Conservation (phyloP, 2,329 filamentous ascomycete genomes). For the Xenosphaeropsis pyriputrescens region DNA sequence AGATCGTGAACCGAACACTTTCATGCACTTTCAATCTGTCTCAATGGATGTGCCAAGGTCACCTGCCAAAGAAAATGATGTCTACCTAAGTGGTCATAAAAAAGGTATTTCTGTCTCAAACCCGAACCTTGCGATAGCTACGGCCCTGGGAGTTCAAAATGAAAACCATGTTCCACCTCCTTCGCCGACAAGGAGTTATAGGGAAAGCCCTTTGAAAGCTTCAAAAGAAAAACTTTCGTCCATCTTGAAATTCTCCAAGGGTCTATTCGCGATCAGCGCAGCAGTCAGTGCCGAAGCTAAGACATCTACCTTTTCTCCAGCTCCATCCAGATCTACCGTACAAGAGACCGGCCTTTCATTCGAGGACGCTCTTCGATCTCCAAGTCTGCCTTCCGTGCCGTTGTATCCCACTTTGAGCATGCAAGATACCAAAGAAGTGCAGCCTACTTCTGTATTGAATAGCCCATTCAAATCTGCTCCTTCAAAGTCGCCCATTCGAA, state of each 20-base stretch:
- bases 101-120: conserved; percentile 50
- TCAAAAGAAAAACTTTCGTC: conserved; percentile 89
- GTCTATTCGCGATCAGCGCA: conserved; percentile 66
- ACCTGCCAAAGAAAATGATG: conserved; percentile 24
- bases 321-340: conserved; percentile 26
- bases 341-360: conserved; percentile 29
- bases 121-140: conserved; percentile 37
- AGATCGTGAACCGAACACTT: conserved; percentile 15
- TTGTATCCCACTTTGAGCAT: conserved; percentile 31
- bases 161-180: conserved; percentile 22
- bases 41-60: conserved; percentile 45
- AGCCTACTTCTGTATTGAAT: too few species aligned
- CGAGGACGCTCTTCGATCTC: conserved; percentile 18
- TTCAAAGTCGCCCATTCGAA: conserved; percentile 17
- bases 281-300: conserved; percentile 48
- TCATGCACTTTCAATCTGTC: conserved; percentile 44
- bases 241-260: conserved; percentile 76
- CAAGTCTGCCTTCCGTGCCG: conserved; percentile 1
- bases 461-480: conserved; percentile 8
- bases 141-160: conserved; percentile 12
- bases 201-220: conserved; percentile 74
- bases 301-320: conserved; percentile 38
- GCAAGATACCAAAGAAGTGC: conserved; percentile 8
- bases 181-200: conserved; percentile 38
- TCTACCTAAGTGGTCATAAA: conserved; percentile 26